These are phyloP conservation scores for Scutellaria minor DNA, from an alignment of 257 asterid genomes.

Conservation along the genomic window DNA sequence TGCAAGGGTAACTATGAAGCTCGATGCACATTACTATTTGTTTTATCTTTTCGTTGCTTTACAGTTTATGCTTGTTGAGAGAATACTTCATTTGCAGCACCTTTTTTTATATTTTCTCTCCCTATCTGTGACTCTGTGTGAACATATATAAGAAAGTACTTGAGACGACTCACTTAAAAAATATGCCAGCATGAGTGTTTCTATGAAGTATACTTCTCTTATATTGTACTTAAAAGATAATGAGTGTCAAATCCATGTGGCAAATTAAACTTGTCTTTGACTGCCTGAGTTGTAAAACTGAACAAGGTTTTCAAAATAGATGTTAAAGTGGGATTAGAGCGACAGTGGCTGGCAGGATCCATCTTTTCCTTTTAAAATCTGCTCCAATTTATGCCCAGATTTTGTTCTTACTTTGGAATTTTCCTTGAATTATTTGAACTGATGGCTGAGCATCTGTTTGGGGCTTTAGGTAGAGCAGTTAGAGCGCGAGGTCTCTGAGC, in stretches of 20 bases:
- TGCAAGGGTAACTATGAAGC: constrained; percentile 61
- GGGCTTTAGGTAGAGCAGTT: constrained; percentile 79
- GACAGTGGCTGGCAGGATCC: not conserved
- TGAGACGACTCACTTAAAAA: not conserved
- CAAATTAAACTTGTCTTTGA: not conserved
- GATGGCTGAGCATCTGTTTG: constrained; percentile 28
- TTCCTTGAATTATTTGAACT: constrained; percentile 9
- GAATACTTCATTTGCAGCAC: not conserved
- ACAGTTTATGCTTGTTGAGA: constrained; percentile 24
- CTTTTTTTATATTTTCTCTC: not conserved
- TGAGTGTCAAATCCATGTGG: not conserved
- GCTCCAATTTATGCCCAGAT: not conserved
- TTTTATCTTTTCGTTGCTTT: constrained; percentile 4
- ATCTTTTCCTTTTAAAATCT: not conserved
- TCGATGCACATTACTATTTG: not conserved
- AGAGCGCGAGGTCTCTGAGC: constrained; percentile 70
- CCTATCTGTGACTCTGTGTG: not conserved
- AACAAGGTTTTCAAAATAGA: not conserved
- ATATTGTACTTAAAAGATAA: not conserved
- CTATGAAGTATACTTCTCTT: not conserved
- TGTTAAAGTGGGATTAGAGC: not conserved
- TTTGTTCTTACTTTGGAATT: not conserved
- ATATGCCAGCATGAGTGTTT: not conserved
- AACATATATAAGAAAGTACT: not conserved
- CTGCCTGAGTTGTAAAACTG: not conserved